These are phyloP conservation scores for Curvularia verruculosa DNA, from an alignment of 2,329 filamentous ascomycete genomes.

Conservation along the genomic window DNA sequence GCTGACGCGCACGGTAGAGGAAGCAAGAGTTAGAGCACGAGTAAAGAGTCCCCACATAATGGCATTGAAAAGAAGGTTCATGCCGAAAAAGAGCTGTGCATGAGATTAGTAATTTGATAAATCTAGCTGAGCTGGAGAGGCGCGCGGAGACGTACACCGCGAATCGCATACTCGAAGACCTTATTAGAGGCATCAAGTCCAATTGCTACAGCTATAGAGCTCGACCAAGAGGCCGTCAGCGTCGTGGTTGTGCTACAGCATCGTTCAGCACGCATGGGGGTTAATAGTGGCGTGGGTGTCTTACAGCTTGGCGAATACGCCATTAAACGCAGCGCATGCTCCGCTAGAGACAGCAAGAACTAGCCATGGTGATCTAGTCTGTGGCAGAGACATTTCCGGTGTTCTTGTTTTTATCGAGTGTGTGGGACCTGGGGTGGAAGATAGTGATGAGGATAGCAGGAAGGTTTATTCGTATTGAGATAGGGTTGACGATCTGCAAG, in stretches of 20 bases:
- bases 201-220: constrained; percentile 56
- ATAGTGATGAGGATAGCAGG: background rate
- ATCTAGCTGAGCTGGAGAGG: background rate
- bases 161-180: constrained; percentile 57
- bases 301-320: constrained; percentile 82
- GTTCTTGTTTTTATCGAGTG: background rate
- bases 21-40: constrained; percentile 72
- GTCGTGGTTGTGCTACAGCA: constrained; percentile 63
- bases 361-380: constrained; percentile 55
- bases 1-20: constrained; percentile 78
- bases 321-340: constrained; percentile 79
- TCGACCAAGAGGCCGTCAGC: constrained; percentile 61
- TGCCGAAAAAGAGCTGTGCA: constrained; percentile 70
- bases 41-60: constrained; percentile 89
- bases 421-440: constrained; percentile 6
- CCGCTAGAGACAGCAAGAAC: constrained; percentile 75
- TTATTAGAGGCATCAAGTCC: constrained; percentile 55
- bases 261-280: constrained; percentile 14
- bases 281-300: constrained; percentile 30
- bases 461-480: constrained; percentile 5
- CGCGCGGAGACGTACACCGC: constrained; percentile 54
- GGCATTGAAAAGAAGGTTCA: constrained; percentile 77
- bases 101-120: constrained; percentile 1
- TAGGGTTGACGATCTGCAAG: constrained; percentile 20
- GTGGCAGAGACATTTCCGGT: constrained; percentile 30